Evolutionary conservation across 129 eudicot genomes (phyloP).

Genomic region (Lactuca saligna): DNA sequence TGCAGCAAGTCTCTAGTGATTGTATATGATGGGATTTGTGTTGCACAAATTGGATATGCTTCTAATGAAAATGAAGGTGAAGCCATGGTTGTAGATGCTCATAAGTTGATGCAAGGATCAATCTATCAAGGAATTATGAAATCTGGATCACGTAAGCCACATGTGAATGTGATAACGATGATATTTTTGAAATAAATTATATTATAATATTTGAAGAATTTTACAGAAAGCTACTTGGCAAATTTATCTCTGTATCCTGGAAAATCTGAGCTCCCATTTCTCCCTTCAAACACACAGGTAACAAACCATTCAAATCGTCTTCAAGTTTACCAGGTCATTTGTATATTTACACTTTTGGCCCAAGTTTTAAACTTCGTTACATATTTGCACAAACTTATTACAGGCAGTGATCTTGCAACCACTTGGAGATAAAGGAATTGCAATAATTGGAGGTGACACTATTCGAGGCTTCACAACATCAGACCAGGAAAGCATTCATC

Average conservation of each 20-base stretch:
- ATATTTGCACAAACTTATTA: background rate
- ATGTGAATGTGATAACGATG: background rate
- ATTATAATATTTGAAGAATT: constrained; percentile 7
- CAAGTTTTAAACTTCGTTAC: background rate
- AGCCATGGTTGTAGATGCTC: constrained; percentile 55
- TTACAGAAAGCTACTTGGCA: constrained; percentile 91
- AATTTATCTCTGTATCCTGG: constrained; percentile 92
- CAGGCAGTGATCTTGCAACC: constrained; percentile 98
- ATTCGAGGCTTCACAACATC: constrained; percentile 95
- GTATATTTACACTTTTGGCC: background rate
- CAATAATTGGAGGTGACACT: constrained; percentile 88
- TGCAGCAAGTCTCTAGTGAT: constrained; percentile 89
- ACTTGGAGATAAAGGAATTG: constrained; percentile 84
- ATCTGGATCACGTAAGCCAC: constrained; percentile 82
- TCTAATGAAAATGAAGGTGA: constrained; percentile 54
- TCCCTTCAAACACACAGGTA: constrained; percentile 93
- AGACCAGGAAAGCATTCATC: constrained; percentile 68
- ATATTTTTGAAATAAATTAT: background rate
- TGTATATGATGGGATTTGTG: constrained; percentile 65
- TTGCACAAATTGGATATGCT: constrained; percentile 79
- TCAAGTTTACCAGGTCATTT: background rate
- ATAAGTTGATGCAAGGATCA: constrained; percentile 68
- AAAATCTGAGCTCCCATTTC: constrained; percentile 90
- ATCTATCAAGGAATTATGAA: constrained; percentile 61
- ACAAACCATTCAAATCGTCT: background rate